phyloP scores from a whole-genome alignment of 345 rosid species.

The Punica granatum region DNA sequence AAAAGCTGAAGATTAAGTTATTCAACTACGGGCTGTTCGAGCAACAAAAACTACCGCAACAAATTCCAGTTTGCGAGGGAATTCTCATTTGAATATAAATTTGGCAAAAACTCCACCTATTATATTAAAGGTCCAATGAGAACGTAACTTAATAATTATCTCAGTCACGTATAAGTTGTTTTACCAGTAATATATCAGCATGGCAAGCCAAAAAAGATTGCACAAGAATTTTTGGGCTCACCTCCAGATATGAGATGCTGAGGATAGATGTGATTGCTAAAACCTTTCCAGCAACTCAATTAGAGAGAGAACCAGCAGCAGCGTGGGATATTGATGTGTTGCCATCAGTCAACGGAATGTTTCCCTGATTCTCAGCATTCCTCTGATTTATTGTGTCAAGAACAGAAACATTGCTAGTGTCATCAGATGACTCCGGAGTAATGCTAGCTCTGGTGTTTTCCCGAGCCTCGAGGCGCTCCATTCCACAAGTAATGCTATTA shows the following conservation, averaged over 20 bases:
- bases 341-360: slow-evolving; percentile 17
- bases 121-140: too few relatives aligned
- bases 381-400: slow-evolving; percentile 23
- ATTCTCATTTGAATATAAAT: background rate
- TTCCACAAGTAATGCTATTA: slow-evolving; percentile 34
- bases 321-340: slow-evolving; percentile 17
- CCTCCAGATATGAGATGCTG: slow-evolving; percentile 35
- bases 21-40: background rate
- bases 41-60: background rate
- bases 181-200: background rate
- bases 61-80: background rate
- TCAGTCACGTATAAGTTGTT: background rate
- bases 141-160: too few relatives aligned
- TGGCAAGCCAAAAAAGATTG: background rate
- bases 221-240: slow-evolving; percentile 3
- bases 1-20: background rate
- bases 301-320: slow-evolving; percentile 29
- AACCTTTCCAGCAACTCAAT: slow-evolving; percentile 16
- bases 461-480: slow-evolving; percentile 36
- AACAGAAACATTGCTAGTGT: slow-evolving; percentile 18
- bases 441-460: slow-evolving; percentile 23
- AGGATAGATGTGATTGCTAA: slow-evolving; percentile 20
- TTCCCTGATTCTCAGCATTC: slow-evolving; percentile 14
- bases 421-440: slow-evolving; percentile 23
- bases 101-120: background rate